Evolutionary conservation across 106 monocot species (phyloP), one percentile per base, ranked within the genome.

Genomic region (Dendrobium huoshanense): DNA sequence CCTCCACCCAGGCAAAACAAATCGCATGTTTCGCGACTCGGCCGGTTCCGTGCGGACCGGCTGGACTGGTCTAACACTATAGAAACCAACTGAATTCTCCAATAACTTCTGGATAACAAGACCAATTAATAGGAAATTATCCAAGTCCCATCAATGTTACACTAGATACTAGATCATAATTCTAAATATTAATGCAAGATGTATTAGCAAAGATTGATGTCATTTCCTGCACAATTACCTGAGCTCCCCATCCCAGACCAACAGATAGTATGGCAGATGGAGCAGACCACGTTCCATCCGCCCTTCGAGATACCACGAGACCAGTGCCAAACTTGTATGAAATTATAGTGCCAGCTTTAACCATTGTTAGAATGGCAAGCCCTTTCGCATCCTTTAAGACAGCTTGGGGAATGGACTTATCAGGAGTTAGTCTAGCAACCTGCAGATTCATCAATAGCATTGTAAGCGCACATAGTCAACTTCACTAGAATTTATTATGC

Each of bases 191-290:
- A 37, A 70, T 37, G 70, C 31, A 70, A 37, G 70, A 70, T 33
- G 37, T 16, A 0, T 29, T 70, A 37, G 33, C 9, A 70, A 33
- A 70, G 15, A 70, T 70, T 15, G 15, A 70, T 37, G 24, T 65
- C 64, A 65, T 65, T 77, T 79, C 8, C 10, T 42, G 27, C 78
- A 77, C 76, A 19, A 77, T 75, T 86, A 97, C 97, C 94, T 96
- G 97, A 78, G 90, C 90, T 72, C 97, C 97, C 97, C 97, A 97
- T 83, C 97, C 97, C 80, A 97, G 79, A 77, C 97, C 97, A 85
- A 81, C 73, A 49, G 97, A 97, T 15, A 92, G 27, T 77, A 97
- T 89, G 18, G 97, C 88, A 54, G 97, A 97, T 81, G 97, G 97
- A 72, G 97, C 94, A 55, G 97, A 97, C 94, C 97, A 97, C 17